These are phyloP conservation scores for Hemisphaericaspora xylofermentans DNA, from an alignment of 1,139 yeast species.

Conservation along the genomic window DNA sequence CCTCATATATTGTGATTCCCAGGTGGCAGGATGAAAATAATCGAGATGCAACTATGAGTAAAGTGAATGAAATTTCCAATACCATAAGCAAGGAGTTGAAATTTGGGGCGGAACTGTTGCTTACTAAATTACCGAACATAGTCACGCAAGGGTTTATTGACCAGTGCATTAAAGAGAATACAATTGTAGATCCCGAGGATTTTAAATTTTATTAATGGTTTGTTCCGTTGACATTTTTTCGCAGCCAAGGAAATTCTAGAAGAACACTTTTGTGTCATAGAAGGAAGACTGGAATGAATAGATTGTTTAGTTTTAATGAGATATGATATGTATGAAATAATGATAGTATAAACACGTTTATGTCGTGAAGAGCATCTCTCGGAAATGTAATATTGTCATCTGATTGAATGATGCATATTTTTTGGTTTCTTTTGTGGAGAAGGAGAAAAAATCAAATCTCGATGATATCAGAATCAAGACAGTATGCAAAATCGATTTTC, in stretches of 20 bases:
- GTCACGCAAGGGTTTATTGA: slow-evolving; percentile 46
- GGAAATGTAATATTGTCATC: not conserved
- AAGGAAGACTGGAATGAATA: no score
- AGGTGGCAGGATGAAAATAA: slow-evolving; percentile 9
- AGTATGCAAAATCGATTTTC: not conserved
- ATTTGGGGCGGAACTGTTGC: slow-evolving; percentile 17
- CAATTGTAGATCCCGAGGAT: slow-evolving; percentile 49
- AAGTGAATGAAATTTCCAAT: slow-evolving; percentile 17
- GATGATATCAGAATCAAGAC: no score
- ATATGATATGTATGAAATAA: no score
- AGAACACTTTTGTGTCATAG: no score
- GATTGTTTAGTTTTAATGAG: no score
- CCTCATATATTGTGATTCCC: slow-evolving; percentile 27
- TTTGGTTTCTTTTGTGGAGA: not conserved
- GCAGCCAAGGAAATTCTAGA: not conserved
- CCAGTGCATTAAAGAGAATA: slow-evolving; percentile 30
- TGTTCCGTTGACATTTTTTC: not conserved
- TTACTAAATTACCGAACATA: slow-evolving; percentile 42
- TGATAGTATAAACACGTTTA: no score
- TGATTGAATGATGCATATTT: no score
- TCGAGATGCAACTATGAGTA: slow-evolving; percentile 6
- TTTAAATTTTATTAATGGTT: slow-evolving; percentile 15
- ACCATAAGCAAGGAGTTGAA: slow-evolving; percentile 22
- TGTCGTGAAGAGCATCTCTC: no score
- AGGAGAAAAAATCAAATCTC: no score